A percentile compares a stretch with the other conserved stretches of the same genome.
These are phyloP conservation scores for Aspergillus panamensis DNA, from an alignment of 495 filamentous ascomycete species.

Conservation along the genomic window DNA sequence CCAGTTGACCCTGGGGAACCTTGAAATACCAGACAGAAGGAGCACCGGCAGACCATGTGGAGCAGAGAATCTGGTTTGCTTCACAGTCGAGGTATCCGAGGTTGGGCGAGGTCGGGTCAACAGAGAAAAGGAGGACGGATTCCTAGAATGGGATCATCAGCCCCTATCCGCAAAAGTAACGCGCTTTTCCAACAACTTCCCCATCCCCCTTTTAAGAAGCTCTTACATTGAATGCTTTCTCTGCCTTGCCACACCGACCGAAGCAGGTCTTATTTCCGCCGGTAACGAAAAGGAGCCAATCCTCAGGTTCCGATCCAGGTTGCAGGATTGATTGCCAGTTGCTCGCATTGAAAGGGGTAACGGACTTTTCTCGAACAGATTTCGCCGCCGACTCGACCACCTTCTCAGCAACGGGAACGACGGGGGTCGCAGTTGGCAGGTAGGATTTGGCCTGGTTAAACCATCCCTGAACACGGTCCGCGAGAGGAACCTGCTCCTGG, in stretches of 20 bases:
- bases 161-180: constrained; percentile 1
- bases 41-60: constrained; percentile 69
- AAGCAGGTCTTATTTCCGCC: constrained; percentile 89
- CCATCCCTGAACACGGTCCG: constrained; percentile 63
- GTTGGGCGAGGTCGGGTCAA: constrained; percentile 62
- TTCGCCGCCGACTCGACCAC: constrained; percentile 52
- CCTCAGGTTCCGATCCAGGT: constrained; percentile 61
- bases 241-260: constrained; percentile 53
- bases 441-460: constrained; percentile 58
- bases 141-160: constrained; percentile 43
- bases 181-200: not conserved
- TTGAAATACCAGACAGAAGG: constrained; percentile 71
- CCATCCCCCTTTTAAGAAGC: not conserved
- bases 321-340: constrained; percentile 71
- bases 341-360: constrained; percentile 59
- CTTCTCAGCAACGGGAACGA: constrained; percentile 47
- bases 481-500: constrained; percentile 70
- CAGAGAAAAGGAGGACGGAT: constrained; percentile 63
- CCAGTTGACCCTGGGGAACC: constrained; percentile 55
- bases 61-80: constrained; percentile 72
- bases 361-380: constrained; percentile 50
- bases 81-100: constrained; percentile 79
- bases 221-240: constrained; percentile 56
- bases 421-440: constrained; percentile 53
- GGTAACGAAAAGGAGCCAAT: constrained; percentile 78